A percentile compares a stretch with the other conserved stretches of the same genome.
Evolutionary conservation across 148 eudicot genomes (phyloP).

Genomic region (Chenopodium suecicum): DNA sequence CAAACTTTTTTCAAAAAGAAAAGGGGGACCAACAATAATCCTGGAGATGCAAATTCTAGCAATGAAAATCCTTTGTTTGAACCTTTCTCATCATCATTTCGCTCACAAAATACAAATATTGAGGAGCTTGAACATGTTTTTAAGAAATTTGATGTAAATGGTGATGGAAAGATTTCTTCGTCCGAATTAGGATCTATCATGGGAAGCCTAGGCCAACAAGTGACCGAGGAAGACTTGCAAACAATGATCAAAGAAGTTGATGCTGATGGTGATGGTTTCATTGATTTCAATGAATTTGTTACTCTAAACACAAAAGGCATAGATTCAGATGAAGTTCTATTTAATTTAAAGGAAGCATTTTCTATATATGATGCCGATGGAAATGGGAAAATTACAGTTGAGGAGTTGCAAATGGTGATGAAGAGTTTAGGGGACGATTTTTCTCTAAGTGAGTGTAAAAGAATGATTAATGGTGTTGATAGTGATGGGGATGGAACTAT

Average conservation of each 20-base stretch:
- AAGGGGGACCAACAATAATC: background rate
- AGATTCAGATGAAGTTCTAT: conserved; percentile 26
- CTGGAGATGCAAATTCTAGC: background rate
- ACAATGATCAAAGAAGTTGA: conserved; percentile 29
- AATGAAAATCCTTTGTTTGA: background rate
- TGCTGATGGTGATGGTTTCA: conserved; percentile 33
- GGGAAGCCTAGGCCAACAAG: conserved; percentile 31
- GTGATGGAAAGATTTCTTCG: conserved; percentile 30
- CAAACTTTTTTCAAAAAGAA: conserved; percentile 21
- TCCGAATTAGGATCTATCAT: conserved; percentile 30
- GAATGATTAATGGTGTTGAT: conserved; percentile 37
- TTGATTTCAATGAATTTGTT: conserved; percentile 29
- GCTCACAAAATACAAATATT: conserved; percentile 11
- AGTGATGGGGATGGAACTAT: conserved; percentile 34
- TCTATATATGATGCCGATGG: conserved; percentile 36
- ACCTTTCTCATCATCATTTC: conserved; percentile 12
- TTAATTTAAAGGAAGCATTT: conserved; percentile 27
- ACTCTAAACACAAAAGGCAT: conserved; percentile 26
- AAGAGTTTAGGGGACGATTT: conserved; percentile 33
- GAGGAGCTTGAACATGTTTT: conserved; percentile 35
- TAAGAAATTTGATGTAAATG: conserved; percentile 34
- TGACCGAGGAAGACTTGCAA: conserved; percentile 20
- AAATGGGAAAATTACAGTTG: conserved; percentile 30
- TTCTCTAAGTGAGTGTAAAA: conserved; percentile 28
- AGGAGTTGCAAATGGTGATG: conserved; percentile 36